Conservation (phyloP, 495 filamentous ascomycete genomes). For the Penicillium turbatum region DNA sequence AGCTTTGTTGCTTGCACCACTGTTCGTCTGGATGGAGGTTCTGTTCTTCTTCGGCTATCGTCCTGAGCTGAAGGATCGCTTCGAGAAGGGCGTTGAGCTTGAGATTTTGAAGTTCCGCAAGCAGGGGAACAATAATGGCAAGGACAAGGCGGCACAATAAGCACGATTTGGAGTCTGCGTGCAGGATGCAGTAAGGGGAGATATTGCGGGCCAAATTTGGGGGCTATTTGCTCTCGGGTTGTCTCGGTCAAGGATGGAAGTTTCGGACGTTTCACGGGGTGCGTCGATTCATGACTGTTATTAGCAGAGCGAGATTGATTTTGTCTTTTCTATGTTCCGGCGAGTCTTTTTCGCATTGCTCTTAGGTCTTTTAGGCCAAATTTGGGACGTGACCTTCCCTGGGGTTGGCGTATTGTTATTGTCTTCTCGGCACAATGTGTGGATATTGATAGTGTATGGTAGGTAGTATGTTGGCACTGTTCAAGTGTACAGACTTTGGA, state of each 20-base stretch:
- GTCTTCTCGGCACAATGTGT: neutral
- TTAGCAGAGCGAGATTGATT: slow-evolving; percentile 2
- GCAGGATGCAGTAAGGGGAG: slow-evolving; percentile 2
- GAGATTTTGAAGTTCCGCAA: slow-evolving; percentile 49
- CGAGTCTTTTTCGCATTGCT: neutral
- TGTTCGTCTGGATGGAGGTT: slow-evolving; percentile 96
- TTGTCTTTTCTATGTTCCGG: neutral
- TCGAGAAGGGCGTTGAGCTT: slow-evolving; percentile 67
- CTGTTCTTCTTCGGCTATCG: slow-evolving; percentile 90
- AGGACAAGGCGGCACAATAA: slow-evolving; percentile 5
- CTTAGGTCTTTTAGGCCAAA: neutral
- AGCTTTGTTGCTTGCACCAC: slow-evolving; percentile 88
- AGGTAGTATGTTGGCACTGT: neutral
- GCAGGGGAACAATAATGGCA: slow-evolving; percentile 25
- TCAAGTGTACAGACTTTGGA: neutral
- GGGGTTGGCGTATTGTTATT: neutral
- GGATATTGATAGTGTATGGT: neutral
- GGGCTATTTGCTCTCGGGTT: neutral
- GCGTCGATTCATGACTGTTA: neutral
- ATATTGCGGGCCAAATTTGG: neutral
- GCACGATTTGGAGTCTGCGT: neutral
- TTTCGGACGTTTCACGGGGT: neutral
- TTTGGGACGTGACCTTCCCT: neutral
- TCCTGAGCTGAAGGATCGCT: slow-evolving; percentile 73
- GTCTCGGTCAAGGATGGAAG: neutral